Evolutionary conservation across 2,329 filamentous ascomycete species (phyloP).

Genomic region (Conoideocrella luteorostrata): DNA sequence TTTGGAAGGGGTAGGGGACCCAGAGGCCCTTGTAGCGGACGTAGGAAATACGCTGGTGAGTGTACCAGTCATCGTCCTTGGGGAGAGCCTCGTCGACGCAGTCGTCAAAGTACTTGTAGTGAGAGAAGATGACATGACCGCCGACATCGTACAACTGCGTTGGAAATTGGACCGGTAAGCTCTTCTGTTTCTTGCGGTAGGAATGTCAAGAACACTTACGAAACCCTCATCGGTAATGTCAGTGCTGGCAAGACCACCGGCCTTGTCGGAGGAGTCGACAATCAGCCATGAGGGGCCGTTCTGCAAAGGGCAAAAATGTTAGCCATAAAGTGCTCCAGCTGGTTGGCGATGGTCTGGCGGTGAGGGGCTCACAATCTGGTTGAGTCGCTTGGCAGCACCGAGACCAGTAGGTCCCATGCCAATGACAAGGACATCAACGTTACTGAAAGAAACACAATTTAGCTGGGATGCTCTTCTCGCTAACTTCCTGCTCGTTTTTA

Average conservation of each 20-base stretch:
- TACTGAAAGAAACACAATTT: conserved; percentile 43
- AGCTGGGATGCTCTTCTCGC: too few relatives aligned
- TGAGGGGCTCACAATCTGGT: conserved; percentile 73
- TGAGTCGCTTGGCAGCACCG: conserved; percentile 93
- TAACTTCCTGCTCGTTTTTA: too few relatives aligned
- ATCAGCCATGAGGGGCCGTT: conserved; percentile 93
- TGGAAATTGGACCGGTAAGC: background rate
- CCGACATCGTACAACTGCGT: conserved; percentile 92
- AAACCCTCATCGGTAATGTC: conserved; percentile 95
- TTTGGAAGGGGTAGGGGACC: conserved; percentile 99
- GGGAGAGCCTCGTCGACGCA: conserved; percentile 95
- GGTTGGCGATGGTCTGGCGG: conserved; percentile 18
- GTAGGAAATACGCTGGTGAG: conserved; percentile 97
- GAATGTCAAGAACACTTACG: conserved; percentile 54
- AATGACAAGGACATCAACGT: conserved; percentile 96
- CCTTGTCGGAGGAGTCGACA: conserved; percentile 83
- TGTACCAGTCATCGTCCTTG: conserved; percentile 91
- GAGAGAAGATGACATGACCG: conserved; percentile 97
- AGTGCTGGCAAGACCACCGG: conserved; percentile 92
- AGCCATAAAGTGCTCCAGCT: conserved; percentile 16
- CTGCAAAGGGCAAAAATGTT: conserved; percentile 39
- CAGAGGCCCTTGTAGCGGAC: conserved; percentile 93
- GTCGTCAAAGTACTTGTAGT: conserved; percentile 99
- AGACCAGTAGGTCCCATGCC: conserved; percentile 96
- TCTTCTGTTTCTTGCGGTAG: too few relatives aligned